Base-by-base conservation (phyloP, 1,284 basidiomycete genomes). In the Sphaerobolus stellatus region DNA sequence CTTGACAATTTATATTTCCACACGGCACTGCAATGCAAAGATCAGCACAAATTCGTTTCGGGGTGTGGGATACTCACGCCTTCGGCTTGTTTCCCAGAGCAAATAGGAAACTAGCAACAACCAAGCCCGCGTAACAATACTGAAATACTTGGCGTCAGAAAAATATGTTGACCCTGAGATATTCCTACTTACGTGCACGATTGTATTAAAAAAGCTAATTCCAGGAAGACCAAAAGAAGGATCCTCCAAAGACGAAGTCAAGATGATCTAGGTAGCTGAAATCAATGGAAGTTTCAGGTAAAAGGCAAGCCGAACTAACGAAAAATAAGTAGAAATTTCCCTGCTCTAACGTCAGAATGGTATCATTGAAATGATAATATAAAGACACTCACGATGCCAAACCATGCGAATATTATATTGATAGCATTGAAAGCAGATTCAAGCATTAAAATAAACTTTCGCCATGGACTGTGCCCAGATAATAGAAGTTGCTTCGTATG, bases 321-420 rank as follows among this genome's bases (percentile, higher is more conserved):
- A 98, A 98, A 74, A 98, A 98, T 51, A 98, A 78, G 75, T 93
- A 98, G 68, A 93, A 97, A 68, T 97, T 98, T 20, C 91, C 94
- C 84, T 90, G 54, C 20, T 43, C n/a, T 31, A 50, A 57, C 36
- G 27, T 31, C 24, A 44, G 30, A 47, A 50, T 16, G 14, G 13
- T 18, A 41, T 50, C 41, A 49, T 34, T 20, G 27, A 36, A 54
- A 18, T 34, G 30, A 24, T n/a, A 30, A 22, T 18, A 48, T 20
- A 54, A 34, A 13, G 18, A 33, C 22, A 78, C 86, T 77, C 64
- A 90, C 90, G 50, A 95, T 81, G 45, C 83, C 86, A 70, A 98
- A 97, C 96, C 96, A 99, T 27, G 93, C 81, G 66, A 97, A 96
- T 50, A 91, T 73, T 58, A 98, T 72, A 66, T 93, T 95, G 66